Base-by-base conservation (phyloP, 164 flowering plant genomes). In the Umbilicus rupestris region DNA sequence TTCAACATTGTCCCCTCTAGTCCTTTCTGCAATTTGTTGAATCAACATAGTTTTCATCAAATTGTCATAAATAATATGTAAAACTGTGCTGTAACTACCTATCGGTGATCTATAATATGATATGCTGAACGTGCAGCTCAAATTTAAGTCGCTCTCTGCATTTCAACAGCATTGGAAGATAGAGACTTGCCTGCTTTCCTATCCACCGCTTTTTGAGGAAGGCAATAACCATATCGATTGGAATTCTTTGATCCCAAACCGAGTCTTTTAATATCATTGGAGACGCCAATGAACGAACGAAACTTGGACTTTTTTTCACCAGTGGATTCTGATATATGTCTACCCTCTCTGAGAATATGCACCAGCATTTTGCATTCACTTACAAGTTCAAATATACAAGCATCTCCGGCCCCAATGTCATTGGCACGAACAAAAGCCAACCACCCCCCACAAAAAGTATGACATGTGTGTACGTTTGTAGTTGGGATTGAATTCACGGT, bases 371-470 rank as follows among this genome's bases (percentile, higher is more conserved):
- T 84, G 72, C 66, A 75, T 63, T 82, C 73, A 39, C 73, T 76
- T 50, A 85, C 81, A 52, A 85, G 84, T 71, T 85, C 87, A 73
- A 84, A 85, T 44, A 84, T 76, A 74, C 87, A 84, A 26, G 82
- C 72, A 68, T 84, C 86, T 60, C 83, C 86, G 62, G 72, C 39
- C 44, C 78, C 72, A 45, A 85, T 73, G 60, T 71, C 72, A 74
- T 85, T 85, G 37, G 66, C 82, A 44, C 85, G 85, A 17, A 82
- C 86, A 77, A 84, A 85, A 39, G 79, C 82, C 74, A 76, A 67
- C 90, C 90, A 85, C 35, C 90, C 90, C 58, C 87, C 90, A 73
- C 81, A 77, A 15, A 85, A 74, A 42, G 81, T 84, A 65, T 78
- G 84, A 66, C 75, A 69, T 19, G 82, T 80, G 55, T 78, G 78